Evolutionary conservation across 1,284 basidiomycete genomes (phyloP).

Genomic region (Flammula alnicola): DNA sequence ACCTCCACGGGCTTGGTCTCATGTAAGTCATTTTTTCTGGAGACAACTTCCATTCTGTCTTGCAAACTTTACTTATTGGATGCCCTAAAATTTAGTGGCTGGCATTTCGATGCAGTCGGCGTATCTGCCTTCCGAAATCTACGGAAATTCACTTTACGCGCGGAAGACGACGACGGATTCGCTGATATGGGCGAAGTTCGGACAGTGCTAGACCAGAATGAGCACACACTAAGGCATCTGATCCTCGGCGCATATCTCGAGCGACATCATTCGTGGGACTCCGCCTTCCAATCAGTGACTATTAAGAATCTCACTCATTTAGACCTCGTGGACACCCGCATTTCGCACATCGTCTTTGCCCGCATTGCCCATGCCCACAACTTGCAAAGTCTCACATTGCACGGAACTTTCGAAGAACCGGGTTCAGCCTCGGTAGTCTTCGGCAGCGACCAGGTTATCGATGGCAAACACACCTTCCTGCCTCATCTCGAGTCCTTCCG

Average conservation of each 20-base stretch:
- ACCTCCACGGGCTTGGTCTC: constrained; percentile 58
- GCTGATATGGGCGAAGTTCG: constrained; percentile 72
- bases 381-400: constrained; percentile 62
- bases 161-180: constrained; percentile 70
- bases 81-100: too few relatives aligned
- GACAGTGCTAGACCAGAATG: constrained; percentile 62
- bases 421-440: constrained; percentile 63
- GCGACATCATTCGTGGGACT: constrained; percentile 67
- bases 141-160: constrained; percentile 65
- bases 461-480: constrained; percentile 60
- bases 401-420: constrained; percentile 66
- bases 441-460: constrained; percentile 61
- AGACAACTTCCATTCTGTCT: too few relatives aligned
- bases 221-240: constrained; percentile 60
- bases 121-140: constrained; percentile 63
- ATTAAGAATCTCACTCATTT: constrained; percentile 68
- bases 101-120: constrained; percentile 72
- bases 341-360: constrained; percentile 63
- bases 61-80: too few relatives aligned
- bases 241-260: constrained; percentile 68
- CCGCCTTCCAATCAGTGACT: constrained; percentile 60
- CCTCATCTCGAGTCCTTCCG: constrained; percentile 65
- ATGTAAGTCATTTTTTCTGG: constrained; percentile 43
- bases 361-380: constrained; percentile 64
- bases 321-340: constrained; percentile 67